phyloP scores from a whole-genome alignment of 768 basidiomycete genomes.

The Grammothele lineata region DNA sequence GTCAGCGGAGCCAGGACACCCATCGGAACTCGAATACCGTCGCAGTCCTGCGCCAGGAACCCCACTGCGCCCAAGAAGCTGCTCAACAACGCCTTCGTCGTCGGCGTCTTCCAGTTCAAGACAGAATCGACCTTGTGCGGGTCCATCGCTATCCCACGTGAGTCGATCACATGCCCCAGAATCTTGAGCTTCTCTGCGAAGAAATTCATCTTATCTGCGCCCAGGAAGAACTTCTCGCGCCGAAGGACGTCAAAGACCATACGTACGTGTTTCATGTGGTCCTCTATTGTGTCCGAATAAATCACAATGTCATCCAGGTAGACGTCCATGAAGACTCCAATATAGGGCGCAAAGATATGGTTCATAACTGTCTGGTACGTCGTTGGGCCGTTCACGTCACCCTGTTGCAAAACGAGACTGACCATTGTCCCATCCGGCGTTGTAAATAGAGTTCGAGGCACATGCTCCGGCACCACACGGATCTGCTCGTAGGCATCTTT shows the following conservation, averaged over 20 bases:
- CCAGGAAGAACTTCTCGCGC: conserved; percentile 13
- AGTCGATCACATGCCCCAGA: conserved; percentile 22
- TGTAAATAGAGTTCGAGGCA: conserved; percentile 19
- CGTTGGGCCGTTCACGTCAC: conserved; percentile 28
- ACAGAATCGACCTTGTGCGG: conserved; percentile 20
- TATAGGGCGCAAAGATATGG: conserved; percentile 29
- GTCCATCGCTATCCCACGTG: conserved; percentile 21
- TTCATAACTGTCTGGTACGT: conserved; percentile 44
- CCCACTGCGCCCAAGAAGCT: conserved; percentile 32
- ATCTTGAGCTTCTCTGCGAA: conserved; percentile 15
- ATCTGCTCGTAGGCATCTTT: conserved; percentile 28
- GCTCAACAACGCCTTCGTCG: conserved; percentile 21
- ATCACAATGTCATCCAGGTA: conserved; percentile 34
- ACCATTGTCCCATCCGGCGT: conserved; percentile 28
- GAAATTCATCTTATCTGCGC: conserved; percentile 21
- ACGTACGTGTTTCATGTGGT: conserved; percentile 22
- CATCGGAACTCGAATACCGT: conserved; percentile 30
- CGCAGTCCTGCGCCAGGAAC: conserved; percentile 17
- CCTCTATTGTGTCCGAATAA: conserved; percentile 23
- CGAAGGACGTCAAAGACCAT: conserved; percentile 10
- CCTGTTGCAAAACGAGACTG: conserved; percentile 27
- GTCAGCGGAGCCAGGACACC: conserved; percentile 23
- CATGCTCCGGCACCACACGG: conserved; percentile 18
- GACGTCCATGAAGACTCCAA: conserved; percentile 31
- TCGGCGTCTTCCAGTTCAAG: conserved; percentile 25